Conservation (phyloP, 495 filamentous ascomycete species). For the Copromyces sp. region DNA sequence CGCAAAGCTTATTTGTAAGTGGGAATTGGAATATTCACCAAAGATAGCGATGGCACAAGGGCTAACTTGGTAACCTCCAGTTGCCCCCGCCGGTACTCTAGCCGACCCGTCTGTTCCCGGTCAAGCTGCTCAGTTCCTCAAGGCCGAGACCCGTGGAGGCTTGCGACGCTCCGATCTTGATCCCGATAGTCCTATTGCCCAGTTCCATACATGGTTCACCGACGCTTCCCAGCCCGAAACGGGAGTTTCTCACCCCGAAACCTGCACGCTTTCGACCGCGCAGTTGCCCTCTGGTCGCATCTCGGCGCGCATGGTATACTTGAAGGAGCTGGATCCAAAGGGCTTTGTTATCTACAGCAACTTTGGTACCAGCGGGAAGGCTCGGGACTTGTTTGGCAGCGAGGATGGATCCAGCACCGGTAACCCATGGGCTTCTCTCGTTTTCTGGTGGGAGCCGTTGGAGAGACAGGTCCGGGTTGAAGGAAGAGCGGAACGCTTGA, state of each 20-base stretch:
- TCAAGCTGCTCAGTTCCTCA: slow-evolving; percentile 55
- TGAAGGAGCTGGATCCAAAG: slow-evolving; percentile 70
- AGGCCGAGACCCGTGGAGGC: slow-evolving; percentile 27
- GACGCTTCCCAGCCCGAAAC: slow-evolving; percentile 45
- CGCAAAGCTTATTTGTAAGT: slow-evolving; percentile 44
- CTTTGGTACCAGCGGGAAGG: slow-evolving; percentile 68
- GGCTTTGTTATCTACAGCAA: slow-evolving; percentile 94
- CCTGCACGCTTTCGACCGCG: slow-evolving; percentile 71
- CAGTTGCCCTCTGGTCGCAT: slow-evolving; percentile 76
- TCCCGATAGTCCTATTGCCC: slow-evolving; percentile 50
- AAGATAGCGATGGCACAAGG: slow-evolving; percentile 14
- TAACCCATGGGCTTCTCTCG: slow-evolving; percentile 60
- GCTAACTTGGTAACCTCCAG: slow-evolving; percentile 33
- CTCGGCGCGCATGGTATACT: slow-evolving; percentile 76
- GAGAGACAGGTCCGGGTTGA: slow-evolving; percentile 85
- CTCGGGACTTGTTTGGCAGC: slow-evolving; percentile 43
- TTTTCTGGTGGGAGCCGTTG: slow-evolving; percentile 65
- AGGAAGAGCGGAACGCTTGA: slow-evolving; percentile 57
- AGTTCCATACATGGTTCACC: slow-evolving; percentile 83
- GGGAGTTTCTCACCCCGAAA: slow-evolving; percentile 63
- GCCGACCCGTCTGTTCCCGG: slow-evolving; percentile 17
- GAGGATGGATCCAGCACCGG: slow-evolving; percentile 21
- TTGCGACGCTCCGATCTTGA: slow-evolving; percentile 46
- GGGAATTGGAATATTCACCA: not conserved
- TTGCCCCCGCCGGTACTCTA: slow-evolving; percentile 28